Conservation (phyloP, 2,329 filamentous ascomycete genomes). For the Davidsoniella virescens region DNA sequence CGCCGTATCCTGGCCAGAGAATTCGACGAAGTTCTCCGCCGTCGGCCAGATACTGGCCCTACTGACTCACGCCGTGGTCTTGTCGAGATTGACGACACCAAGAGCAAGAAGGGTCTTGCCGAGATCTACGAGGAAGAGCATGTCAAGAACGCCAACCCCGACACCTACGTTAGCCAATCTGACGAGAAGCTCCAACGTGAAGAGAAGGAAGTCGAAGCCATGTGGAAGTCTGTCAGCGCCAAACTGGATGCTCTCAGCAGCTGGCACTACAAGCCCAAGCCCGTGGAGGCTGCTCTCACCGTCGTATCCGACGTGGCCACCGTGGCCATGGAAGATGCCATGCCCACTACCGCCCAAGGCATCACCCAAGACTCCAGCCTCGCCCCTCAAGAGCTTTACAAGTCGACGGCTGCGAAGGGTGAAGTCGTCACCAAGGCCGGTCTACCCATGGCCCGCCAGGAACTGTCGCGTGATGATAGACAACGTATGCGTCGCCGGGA, state of each 20-base stretch:
- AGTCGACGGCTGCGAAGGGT: conserved; percentile 45
- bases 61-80: conserved; percentile 51
- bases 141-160: conserved; percentile 58
- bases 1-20: conserved; percentile 75
- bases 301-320: conserved; percentile 85
- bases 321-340: conserved; percentile 86
- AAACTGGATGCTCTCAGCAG: conserved; percentile 81
- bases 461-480: conserved; percentile 82
- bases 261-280: conserved; percentile 91
- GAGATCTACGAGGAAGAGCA: conserved; percentile 93
- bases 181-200: conserved; percentile 72
- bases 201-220: conserved; percentile 62
- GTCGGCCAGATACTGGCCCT: conserved; percentile 57
- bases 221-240: conserved; percentile 69
- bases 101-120: conserved; percentile 72
- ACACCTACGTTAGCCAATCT: conserved; percentile 61
- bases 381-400: conserved; percentile 89
- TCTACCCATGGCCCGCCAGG: conserved; percentile 60
- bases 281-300: conserved; percentile 62
- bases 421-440: conserved; percentile 69
- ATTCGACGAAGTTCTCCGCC: conserved; percentile 79
- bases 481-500: conserved; percentile 56
- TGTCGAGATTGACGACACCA: conserved; percentile 71
- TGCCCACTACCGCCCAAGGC: conserved; percentile 66
- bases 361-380: conserved; percentile 56